Conservation (phyloP, 2,329 filamentous ascomycete species). For the Zasmidium citrigriseum region DNA sequence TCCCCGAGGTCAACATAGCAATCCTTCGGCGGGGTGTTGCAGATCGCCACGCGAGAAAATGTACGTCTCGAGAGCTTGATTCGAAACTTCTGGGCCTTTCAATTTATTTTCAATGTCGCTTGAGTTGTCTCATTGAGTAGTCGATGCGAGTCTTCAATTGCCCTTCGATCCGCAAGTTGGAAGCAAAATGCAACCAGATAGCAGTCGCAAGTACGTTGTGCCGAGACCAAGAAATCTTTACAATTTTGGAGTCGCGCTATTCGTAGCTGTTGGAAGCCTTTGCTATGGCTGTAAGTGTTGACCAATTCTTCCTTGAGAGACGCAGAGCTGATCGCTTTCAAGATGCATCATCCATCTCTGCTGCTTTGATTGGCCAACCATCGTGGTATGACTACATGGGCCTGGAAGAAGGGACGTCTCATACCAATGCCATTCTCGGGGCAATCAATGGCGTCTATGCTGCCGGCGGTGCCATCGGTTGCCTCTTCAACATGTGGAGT, state of each 20-base stretch:
- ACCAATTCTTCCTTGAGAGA: neutral
- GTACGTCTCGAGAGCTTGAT: neutral
- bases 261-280: constrained; percentile 11
- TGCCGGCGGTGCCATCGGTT: constrained; percentile 14
- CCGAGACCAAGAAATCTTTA: constrained; percentile 3
- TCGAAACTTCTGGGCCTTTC: too few species aligned
- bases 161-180: too few species aligned
- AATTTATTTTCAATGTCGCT: too few species aligned
- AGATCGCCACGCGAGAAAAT: neutral
- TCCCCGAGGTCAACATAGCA: neutral
- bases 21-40: neutral
- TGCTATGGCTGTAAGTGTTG: constrained; percentile 12
- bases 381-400: constrained; percentile 9
- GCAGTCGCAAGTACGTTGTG: neutral
- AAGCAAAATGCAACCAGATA: neutral
- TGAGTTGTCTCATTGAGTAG: neutral
- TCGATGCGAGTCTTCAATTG: neutral
- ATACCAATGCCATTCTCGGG: constrained; percentile 4
- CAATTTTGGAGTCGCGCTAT: constrained; percentile 14
- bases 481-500: constrained; percentile 7
- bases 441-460: constrained; percentile 14
- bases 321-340: neutral
- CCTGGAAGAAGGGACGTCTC: constrained; percentile 4
- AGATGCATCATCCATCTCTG: constrained; percentile 3
- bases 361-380: constrained; percentile 8